These are phyloP conservation scores for Narthecium ossifragum DNA, from an alignment of 106 monocot species.

Conservation along the genomic window DNA sequence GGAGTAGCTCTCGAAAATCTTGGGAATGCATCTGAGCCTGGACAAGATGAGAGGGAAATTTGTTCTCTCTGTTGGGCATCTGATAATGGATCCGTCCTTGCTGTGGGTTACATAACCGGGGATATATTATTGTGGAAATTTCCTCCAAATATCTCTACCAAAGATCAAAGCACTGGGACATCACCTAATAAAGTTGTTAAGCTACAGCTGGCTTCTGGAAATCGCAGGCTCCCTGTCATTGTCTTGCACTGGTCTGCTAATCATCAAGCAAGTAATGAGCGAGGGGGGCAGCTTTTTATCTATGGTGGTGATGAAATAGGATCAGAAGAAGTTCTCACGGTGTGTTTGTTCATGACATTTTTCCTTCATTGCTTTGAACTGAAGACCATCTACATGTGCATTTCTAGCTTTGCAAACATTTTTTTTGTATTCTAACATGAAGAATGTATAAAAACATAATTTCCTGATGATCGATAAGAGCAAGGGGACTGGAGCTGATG, in stretches of 20 bases:
- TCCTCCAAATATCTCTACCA: constrained; percentile 32
- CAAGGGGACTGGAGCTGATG: no score
- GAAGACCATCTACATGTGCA: no score
- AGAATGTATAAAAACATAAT: no score
- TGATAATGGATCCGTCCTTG: constrained; percentile 47
- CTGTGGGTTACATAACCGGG: constrained; percentile 89
- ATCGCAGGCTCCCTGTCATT: constrained; percentile 87
- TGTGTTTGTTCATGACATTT: constrained; percentile 19
- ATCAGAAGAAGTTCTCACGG: constrained; percentile 97
- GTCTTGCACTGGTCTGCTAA: constrained; percentile 82
- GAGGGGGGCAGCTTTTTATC: constrained; percentile 73
- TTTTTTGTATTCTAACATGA: no score
- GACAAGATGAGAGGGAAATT: constrained; percentile 67
- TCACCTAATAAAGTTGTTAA: constrained; percentile 63
- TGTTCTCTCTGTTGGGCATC: constrained; percentile 94
- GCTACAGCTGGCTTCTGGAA: constrained; percentile 79
- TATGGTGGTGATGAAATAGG: constrained; percentile 99
- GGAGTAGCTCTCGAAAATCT: constrained; percentile 14
- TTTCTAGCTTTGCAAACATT: no score
- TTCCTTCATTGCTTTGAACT: neutral
- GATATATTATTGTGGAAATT: constrained; percentile 90
- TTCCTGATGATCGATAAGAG: no score
- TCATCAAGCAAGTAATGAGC: constrained; percentile 38
- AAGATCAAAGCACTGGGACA: constrained; percentile 28
- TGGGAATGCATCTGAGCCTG: constrained; percentile 19